Base-by-base conservation (phyloP, 139 green algal species). In the Edaphochlamys debaryana region DNA sequence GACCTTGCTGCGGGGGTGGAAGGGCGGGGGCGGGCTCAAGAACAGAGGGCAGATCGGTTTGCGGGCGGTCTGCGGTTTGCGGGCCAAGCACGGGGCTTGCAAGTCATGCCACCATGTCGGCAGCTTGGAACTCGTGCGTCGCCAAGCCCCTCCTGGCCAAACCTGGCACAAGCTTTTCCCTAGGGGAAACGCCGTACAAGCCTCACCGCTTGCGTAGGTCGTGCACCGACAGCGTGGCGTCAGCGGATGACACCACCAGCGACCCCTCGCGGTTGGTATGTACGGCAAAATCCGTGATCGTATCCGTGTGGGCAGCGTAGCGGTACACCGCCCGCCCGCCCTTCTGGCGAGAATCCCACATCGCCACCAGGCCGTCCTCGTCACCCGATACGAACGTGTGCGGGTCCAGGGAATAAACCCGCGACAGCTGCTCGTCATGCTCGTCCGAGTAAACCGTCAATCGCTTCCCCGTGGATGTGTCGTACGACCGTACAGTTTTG, bases 331-430 rank as follows among this genome's bases (percentile, higher is more conserved):
- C 17, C 87, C 72, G 34, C 74, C 0, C 69, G 85, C 15, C 27
- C 8, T 87, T 84, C n/a, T n/a, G n/a, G 25, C 96, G 87, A 7
- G 87, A 69, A 80, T 98, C 96, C 95, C 95, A 98, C 25, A 98
- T 64, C 82, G 91, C 90, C 11, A 98, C 58, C 9, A 71, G 66
- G 2, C 96, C 95, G 8, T 93, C 88, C 69, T 98, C 94, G 87
- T 98, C 95, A 23, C 95, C 95, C 40, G 91, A 86, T 17, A 82
- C 92, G 25, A 95, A 48, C 37, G 92, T 48, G 4, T 54, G 20
- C 4, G 29, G 50, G 20, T 64, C 69, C 25, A 95, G 20, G 0
- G 42, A 29, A 27, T 82, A 70, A 37, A 98, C 72, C 30, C 90
- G 82, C 64, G 92, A 95, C 69, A 97, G 87, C 41, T 79, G 83